phyloP scores from a whole-genome alignment of 225 moss, liverwort and hornwort genomes.

The Marchantia polymorpha region DNA sequence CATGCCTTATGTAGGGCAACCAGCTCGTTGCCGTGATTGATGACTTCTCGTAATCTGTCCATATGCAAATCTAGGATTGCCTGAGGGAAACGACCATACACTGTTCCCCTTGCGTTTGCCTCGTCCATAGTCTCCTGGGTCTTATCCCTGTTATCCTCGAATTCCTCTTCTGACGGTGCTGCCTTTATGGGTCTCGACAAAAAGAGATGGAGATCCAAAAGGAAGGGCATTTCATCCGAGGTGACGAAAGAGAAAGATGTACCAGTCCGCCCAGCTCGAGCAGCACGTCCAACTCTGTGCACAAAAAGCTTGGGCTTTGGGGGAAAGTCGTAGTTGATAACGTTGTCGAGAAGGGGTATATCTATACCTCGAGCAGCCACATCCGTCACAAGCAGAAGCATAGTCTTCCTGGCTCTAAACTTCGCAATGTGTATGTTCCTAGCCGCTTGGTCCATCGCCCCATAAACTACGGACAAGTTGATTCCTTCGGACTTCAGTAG shows the following conservation, averaged over 20 bases:
- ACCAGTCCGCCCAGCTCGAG: constrained; percentile 85
- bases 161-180: constrained; percentile 68
- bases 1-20: constrained; percentile 68
- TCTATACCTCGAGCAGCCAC: constrained; percentile 95
- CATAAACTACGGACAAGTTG: constrained; percentile 74
- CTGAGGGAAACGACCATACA: constrained; percentile 91
- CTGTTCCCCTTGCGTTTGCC: constrained; percentile 59
- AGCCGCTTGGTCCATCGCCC: constrained; percentile 96
- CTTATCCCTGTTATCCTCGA: constrained; percentile 51
- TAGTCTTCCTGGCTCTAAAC: constrained; percentile 87
- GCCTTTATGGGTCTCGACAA: constrained; percentile 81
- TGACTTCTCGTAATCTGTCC: constrained; percentile 79
- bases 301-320: constrained; percentile 97
- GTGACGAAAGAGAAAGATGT: constrained; percentile 79
- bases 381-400: constrained; percentile 84
- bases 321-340: constrained; percentile 91
- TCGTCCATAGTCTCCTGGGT: constrained; percentile 56
- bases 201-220: constrained; percentile 82
- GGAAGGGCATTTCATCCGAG: constrained; percentile 84
- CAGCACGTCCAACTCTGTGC: constrained; percentile 95
- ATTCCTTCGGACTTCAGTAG: constrained; percentile 64
- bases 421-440: constrained; percentile 95
- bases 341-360: constrained; percentile 88
- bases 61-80: constrained; percentile 70
- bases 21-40: constrained; percentile 60